Evolutionary conservation across 352 stramenopile genomes (phyloP), one percentile per base, ranked within the genome.

Genomic region (Phytophthora multivora): DNA sequence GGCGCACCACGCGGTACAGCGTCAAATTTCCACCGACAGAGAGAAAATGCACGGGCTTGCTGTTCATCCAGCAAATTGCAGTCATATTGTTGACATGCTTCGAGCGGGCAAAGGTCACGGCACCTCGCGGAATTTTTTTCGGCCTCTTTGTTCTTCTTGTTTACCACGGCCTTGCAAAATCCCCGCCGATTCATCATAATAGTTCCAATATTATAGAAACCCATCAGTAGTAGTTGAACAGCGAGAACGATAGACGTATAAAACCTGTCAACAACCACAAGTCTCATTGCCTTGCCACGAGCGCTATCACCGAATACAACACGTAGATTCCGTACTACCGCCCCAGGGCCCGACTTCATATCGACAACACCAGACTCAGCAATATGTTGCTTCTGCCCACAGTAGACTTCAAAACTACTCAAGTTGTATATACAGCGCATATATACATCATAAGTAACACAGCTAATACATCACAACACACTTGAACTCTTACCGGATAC

Each of bases 191-290:
- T 63, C 13, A 26, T 57, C 55, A 63, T 56, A 15, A 64, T 62
- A 8, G 21, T 62, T 1, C 16, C 51, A 41, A 59, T 40, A 15
- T 33, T 62, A 28, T 42, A 48, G 19, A 52, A 41, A 4, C 18
- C 19, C 28, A 50, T 64, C 5, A 50, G 2, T 3, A 52, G n/a
- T 23, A 59, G 39, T 15, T 35, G 38, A 12, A 56, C 16, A 0
- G 36, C 43, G 16, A 66, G 35, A 6, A 56, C 47, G n/a, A 43
- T 33, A 33, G 47, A 49, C 1, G 45, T 51, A 16, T 63, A 63
- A 46, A 66, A 59, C 3, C 57, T 16, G 30, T 65, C 47, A 10
- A 52, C 35, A 1, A 66, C 41, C 3, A 66, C 57, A 26, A 53
- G n/a, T 5, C 47, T 13, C 39, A 50, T 43, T 11, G 19, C 21